Percentiles rank a stretch among this genome's conserved stretches.
Evolutionary conservation across 2,329 filamentous ascomycete species (phyloP).

Genomic region (Fusarium gaditjirri): DNA sequence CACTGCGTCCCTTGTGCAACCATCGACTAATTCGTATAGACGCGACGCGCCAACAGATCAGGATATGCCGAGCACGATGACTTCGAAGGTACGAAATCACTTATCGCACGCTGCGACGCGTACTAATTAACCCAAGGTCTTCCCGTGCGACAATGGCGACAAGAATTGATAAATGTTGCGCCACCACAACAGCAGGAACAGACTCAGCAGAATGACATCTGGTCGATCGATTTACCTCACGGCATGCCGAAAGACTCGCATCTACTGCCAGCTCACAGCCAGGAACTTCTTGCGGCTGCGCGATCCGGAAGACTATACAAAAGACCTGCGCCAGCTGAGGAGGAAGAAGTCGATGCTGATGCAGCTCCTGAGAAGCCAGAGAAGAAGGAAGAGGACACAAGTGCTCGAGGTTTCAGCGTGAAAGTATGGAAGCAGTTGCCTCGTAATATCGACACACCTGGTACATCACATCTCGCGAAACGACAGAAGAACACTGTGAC

Average conservation of each 20-base stretch:
- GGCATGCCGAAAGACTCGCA: conserved; percentile 88
- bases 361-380: conserved; percentile 62
- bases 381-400: conserved; percentile 72
- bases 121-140: conserved; percentile 67
- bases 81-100: conserved; percentile 61
- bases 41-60: conserved; percentile 66
- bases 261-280: conserved; percentile 80
- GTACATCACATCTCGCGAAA: conserved; percentile 68
- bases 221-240: conserved; percentile 78
- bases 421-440: conserved; percentile 71
- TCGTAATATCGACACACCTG: conserved; percentile 64
- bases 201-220: conserved; percentile 71
- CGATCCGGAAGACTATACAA: conserved; percentile 82
- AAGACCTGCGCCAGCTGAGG: conserved; percentile 70
- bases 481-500: conserved; percentile 70
- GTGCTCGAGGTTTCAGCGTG: conserved; percentile 63
- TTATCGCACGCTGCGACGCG: background rate
- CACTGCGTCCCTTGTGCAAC: conserved; percentile 4
- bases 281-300: conserved; percentile 83
- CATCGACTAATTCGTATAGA: conserved; percentile 51
- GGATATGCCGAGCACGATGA: conserved; percentile 70
- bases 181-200: conserved; percentile 73
- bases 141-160: conserved; percentile 90
- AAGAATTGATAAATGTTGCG: conserved; percentile 74
- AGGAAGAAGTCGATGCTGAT: conserved; percentile 67